phyloP scores from a whole-genome alignment of 2,329 filamentous ascomycete species.

The Cladophialophora bantiana region DNA sequence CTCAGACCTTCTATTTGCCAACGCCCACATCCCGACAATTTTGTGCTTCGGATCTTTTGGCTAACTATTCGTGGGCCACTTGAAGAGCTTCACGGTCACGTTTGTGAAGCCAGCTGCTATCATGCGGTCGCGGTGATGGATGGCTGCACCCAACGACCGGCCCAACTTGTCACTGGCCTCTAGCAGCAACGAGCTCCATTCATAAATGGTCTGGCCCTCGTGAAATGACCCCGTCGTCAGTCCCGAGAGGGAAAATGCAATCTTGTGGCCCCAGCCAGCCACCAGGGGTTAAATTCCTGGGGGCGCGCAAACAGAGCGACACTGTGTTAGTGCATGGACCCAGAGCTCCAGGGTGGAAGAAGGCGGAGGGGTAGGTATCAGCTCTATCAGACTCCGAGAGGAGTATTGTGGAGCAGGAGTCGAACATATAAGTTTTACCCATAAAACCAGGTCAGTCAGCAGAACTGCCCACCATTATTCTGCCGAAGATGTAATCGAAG shows the following conservation, averaged over 20 bases:
- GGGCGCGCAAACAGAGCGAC: background rate
- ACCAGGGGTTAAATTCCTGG: constrained; percentile 45
- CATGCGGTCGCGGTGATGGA: background rate
- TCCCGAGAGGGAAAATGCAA: constrained; percentile 1
- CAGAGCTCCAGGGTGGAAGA: background rate
- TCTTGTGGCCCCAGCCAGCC: constrained; percentile 57
- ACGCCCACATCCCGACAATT: background rate
- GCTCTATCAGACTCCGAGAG: background rate
- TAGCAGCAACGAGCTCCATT: background rate
- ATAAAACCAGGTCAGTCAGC: constrained; percentile 22
- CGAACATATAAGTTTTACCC: constrained; percentile 15
- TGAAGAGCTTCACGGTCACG: constrained; percentile 1
- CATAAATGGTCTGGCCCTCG: background rate
- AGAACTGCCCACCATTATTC: constrained; percentile 17
- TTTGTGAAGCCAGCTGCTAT: constrained; percentile 2
- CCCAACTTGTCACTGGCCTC: background rate
- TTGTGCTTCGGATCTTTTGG: constrained; percentile 5
- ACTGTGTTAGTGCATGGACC: background rate
- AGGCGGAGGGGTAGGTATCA: background rate
- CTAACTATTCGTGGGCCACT: background rate
- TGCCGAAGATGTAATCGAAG: constrained; percentile 56
- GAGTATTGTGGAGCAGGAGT: background rate
- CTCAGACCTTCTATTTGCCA: constrained; percentile 43
- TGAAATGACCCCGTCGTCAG: background rate
- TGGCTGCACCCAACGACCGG: background rate